Percentiles rank a stretch among this genome's conserved stretches.
Conservation (phyloP, 106 monocot species). For the Iris macrosiphon region DNA sequence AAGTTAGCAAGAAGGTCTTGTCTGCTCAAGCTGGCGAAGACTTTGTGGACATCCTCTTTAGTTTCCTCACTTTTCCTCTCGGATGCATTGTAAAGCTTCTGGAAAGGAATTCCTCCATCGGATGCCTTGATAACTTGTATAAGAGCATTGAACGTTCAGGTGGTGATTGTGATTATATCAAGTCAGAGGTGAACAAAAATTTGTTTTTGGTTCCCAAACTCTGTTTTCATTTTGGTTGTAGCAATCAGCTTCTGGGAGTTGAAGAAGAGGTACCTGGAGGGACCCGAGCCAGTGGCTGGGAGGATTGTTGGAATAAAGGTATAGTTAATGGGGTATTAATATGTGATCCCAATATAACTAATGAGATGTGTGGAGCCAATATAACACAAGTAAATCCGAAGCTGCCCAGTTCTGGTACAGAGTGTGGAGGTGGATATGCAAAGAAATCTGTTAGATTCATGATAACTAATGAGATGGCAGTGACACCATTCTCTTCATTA, state of each 20-base stretch:
- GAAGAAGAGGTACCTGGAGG: neutral
- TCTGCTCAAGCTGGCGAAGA: too few species aligned
- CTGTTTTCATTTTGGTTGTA: neutral
- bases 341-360: too few species aligned
- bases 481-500: slow-evolving; percentile 12
- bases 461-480: slow-evolving; percentile 9
- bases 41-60: slow-evolving; percentile 20
- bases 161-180: neutral
- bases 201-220: slow-evolving; percentile 9
- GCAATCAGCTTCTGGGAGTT: neutral
- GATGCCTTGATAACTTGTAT: slow-evolving; percentile 18
- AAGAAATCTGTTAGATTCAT: slow-evolving; percentile 1
- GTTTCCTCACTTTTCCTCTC: slow-evolving; percentile 21
- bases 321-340: too few species aligned
- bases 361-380: too few species aligned
- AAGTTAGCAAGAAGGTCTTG: too few species aligned
- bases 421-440: slow-evolving; percentile 1
- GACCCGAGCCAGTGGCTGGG: too few species aligned
- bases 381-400: slow-evolving; percentile 3
- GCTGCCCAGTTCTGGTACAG: neutral
- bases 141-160: slow-evolving; percentile 6
- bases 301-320: too few species aligned
- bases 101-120: neutral
- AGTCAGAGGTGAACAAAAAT: neutral
- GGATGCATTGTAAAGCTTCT: slow-evolving; percentile 12